Percentiles rank a stretch among this genome's conserved stretches.
These are phyloP conservation scores for Venturia effusa DNA, from an alignment of 2,329 filamentous ascomycete species.

Conservation along the genomic window DNA sequence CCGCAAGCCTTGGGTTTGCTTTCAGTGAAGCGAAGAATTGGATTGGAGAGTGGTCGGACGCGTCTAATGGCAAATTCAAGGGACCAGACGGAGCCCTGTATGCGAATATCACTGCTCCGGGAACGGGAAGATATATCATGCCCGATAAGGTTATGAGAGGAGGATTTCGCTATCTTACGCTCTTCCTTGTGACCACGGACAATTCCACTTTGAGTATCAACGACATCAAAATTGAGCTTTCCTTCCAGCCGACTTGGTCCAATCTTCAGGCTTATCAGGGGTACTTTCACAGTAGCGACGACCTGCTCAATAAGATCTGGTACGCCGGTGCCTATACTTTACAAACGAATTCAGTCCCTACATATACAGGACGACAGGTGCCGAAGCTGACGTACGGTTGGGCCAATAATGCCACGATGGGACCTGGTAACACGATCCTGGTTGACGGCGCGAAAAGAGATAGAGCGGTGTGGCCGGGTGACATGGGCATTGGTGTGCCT, in stretches of 20 bases:
- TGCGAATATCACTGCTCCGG: conserved; percentile 26
- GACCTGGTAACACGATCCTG: conserved; percentile 25
- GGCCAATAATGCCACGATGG: conserved; percentile 29
- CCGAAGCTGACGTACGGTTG: conserved; percentile 24
- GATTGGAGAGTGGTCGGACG: conserved; percentile 33
- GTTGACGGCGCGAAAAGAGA: conserved; percentile 32
- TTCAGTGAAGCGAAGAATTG: conserved; percentile 33
- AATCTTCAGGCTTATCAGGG: conserved; percentile 30
- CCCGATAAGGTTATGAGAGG: conserved; percentile 36
- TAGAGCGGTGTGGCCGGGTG: conserved; percentile 35
- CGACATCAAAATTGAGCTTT: conserved; percentile 32
- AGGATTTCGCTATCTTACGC: conserved; percentile 43
- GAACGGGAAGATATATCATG: conserved; percentile 31
- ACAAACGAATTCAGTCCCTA: conserved; percentile 33
- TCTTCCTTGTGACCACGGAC: conserved; percentile 28
- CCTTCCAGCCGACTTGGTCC: conserved; percentile 40
- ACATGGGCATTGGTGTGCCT: conserved; percentile 40
- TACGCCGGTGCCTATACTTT: conserved; percentile 43
- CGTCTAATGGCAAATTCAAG: conserved; percentile 29
- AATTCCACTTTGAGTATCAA: conserved; percentile 24
- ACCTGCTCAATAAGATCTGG: conserved; percentile 34
- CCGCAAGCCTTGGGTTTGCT: conserved; percentile 24
- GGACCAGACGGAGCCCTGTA: conserved; percentile 36
- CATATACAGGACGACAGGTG: conserved; percentile 26
- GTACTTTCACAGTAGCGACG: conserved; percentile 25